Evolutionary conservation across 1,284 basidiomycete genomes (phyloP).

Genomic region (Hymenochaete sp.): DNA sequence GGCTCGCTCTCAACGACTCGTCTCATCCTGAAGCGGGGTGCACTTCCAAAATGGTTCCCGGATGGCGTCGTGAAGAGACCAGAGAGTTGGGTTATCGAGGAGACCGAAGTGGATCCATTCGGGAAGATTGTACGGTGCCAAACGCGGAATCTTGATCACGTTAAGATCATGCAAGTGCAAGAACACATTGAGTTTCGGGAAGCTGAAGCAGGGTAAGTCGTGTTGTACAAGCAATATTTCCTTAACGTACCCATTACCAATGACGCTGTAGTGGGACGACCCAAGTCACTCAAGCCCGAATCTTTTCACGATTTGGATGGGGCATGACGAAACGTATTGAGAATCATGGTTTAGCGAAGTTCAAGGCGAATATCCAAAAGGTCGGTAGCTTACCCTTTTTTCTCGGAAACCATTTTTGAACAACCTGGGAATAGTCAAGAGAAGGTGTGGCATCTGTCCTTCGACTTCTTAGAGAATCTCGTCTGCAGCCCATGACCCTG

Average conservation of each 20-base stretch:
- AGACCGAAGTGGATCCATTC: conserved; percentile 80
- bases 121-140: conserved; percentile 61
- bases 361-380: conserved; percentile 71
- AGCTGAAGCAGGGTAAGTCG: conserved; percentile 51
- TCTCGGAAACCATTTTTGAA: conserved; percentile 19
- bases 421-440: conserved; percentile 47
- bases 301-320: conserved; percentile 75
- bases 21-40: conserved; percentile 86
- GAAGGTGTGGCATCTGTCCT: conserved; percentile 72
- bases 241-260: conserved; percentile 6
- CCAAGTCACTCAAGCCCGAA: conserved; percentile 68
- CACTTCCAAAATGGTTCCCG: conserved; percentile 86
- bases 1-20: conserved; percentile 83
- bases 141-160: conserved; percentile 76
- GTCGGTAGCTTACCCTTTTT: conserved; percentile 32
- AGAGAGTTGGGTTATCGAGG: conserved; percentile 85
- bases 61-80: conserved; percentile 66
- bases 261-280: conserved; percentile 53
- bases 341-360: conserved; percentile 63
- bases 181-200: conserved; percentile 62
- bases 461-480: conserved; percentile 65
- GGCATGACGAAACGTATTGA: conserved; percentile 74
- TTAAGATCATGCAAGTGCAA: conserved; percentile 76
- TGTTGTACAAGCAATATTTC: conserved; percentile 2
- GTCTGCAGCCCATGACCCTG: conserved; percentile 48